These are phyloP conservation scores for sorghum (Sorghum bicolor) DNA, from an alignment of 176 grass and related monocot genomes.

Conservation along the genomic window DNA sequence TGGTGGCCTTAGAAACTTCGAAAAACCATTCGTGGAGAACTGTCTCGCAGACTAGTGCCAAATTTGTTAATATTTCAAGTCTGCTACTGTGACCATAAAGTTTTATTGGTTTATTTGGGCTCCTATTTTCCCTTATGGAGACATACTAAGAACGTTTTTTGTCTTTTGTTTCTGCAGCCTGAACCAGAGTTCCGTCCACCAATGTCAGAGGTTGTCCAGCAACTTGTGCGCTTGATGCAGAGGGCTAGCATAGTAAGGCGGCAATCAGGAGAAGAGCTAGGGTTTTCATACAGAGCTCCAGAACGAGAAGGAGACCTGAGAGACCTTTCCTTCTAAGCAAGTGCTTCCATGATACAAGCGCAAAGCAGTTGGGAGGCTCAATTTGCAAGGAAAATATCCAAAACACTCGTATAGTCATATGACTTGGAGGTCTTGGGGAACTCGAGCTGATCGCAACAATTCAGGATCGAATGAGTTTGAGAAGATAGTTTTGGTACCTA, in stretches of 20 bases:
- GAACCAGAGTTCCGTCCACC: slow-evolving; percentile 95
- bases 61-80: background rate
- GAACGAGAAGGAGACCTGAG: slow-evolving; percentile 61
- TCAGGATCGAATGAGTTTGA: slow-evolving; percentile 12
- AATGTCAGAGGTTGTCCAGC: slow-evolving; percentile 96
- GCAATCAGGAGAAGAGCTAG: slow-evolving; percentile 87
- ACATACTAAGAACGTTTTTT: slow-evolving; percentile 10
- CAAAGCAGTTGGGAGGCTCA: background rate
- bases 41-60: background rate
- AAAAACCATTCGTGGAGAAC: background rate
- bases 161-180: slow-evolving; percentile 45
- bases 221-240: slow-evolving; percentile 86
- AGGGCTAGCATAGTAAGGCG: slow-evolving; percentile 79
- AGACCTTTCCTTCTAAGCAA: slow-evolving; percentile 63
- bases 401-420: background rate
- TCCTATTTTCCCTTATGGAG: background rate
- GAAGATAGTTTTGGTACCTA: slow-evolving; percentile 33
- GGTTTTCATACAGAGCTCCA: slow-evolving; percentile 69
- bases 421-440: slow-evolving; percentile 20
- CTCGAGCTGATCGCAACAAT: background rate
- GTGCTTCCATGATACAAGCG: background rate
- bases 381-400: background rate
- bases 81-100: background rate
- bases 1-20: background rate
- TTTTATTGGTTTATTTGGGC: background rate